phyloP scores from a whole-genome alignment of 2,329 filamentous ascomycete species.

The Endoconidiophora laricicola region DNA sequence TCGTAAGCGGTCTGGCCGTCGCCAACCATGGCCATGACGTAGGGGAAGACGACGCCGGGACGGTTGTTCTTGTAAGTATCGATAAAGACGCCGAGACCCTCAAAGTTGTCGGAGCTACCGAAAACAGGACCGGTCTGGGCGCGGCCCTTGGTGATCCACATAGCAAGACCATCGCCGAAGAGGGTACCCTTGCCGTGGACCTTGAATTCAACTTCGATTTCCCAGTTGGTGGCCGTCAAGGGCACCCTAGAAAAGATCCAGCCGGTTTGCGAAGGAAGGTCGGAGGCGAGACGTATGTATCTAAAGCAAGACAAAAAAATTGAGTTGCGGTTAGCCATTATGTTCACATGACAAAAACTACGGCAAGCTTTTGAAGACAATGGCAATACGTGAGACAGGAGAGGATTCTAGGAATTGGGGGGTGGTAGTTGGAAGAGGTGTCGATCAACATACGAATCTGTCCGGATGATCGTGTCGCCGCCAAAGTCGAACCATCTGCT shows the following conservation, averaged over 20 bases:
- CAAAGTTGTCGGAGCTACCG: conserved; percentile 72
- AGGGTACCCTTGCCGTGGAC: conserved; percentile 78
- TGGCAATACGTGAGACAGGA: not conserved
- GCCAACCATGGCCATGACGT: conserved; percentile 96
- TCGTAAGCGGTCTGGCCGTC: conserved; percentile 83
- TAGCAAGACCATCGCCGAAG: conserved; percentile 89
- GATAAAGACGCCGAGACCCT: conserved; percentile 87
- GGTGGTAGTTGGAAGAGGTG: not conserved
- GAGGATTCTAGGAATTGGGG: not conserved
- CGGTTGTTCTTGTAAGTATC: conserved; percentile 99
- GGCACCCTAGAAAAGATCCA: conserved; percentile 92
- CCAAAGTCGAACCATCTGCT: conserved; percentile 99
- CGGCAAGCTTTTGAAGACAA: not conserved
- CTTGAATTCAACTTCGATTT: conserved; percentile 92
- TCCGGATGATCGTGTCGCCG: conserved; percentile 73
- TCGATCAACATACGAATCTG: conserved; percentile 37
- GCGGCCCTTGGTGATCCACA: conserved; percentile 95
- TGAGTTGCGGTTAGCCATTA: not conserved
- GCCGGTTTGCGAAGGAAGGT: conserved; percentile 77
- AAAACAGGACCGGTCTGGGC: conserved; percentile 70
- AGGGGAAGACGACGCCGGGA: conserved; percentile 86
- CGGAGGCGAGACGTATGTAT: conserved; percentile 84
- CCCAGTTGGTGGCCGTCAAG: conserved; percentile 95
- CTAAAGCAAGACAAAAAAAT: conserved; percentile 24
- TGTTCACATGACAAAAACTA: not conserved